Percentiles rank a stretch among this genome's conserved stretches.
phyloP scores from a whole-genome alignment of 2,329 filamentous ascomycete genomes.

The Alternaria gansuensis region DNA sequence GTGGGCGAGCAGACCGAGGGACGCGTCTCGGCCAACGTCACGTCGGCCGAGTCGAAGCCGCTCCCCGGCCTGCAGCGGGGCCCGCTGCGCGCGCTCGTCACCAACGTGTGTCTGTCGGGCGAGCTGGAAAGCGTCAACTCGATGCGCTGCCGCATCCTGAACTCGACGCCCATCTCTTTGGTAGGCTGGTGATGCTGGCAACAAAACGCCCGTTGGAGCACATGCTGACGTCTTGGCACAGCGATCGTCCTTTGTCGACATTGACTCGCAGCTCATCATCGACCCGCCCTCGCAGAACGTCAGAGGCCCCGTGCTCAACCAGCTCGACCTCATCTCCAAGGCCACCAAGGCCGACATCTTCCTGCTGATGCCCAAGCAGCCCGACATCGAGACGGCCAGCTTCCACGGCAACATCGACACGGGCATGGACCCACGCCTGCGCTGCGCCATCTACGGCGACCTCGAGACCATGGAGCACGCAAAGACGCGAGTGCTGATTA shows the following conservation, averaged over 20 bases:
- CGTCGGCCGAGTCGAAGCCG: constrained; percentile 78
- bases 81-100: constrained; percentile 64
- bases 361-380: constrained; percentile 86
- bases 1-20: constrained; percentile 72
- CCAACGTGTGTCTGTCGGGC: constrained; percentile 90
- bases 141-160: constrained; percentile 87
- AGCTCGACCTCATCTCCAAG: constrained; percentile 84
- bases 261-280: constrained; percentile 89
- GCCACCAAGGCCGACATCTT: constrained; percentile 98
- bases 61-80: constrained; percentile 62
- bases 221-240: constrained; percentile 55
- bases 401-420: constrained; percentile 78
- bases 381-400: constrained; percentile 79
- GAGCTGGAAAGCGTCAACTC: constrained; percentile 87
- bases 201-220: constrained; percentile 26
- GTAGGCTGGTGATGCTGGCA: constrained; percentile 63
- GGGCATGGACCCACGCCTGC: constrained; percentile 85
- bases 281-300: constrained; percentile 74
- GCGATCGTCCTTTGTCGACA: constrained; percentile 92
- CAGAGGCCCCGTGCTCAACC: constrained; percentile 78
- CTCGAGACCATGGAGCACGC: constrained; percentile 95
- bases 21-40: constrained; percentile 81
- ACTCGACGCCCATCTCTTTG: constrained; percentile 90
- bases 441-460: constrained; percentile 94
- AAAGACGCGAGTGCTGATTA: constrained; percentile 93